Evolutionary conservation across 768 basidiomycete species (phyloP), one percentile per base, ranked within the genome.

Genomic region (Russula sp.): DNA sequence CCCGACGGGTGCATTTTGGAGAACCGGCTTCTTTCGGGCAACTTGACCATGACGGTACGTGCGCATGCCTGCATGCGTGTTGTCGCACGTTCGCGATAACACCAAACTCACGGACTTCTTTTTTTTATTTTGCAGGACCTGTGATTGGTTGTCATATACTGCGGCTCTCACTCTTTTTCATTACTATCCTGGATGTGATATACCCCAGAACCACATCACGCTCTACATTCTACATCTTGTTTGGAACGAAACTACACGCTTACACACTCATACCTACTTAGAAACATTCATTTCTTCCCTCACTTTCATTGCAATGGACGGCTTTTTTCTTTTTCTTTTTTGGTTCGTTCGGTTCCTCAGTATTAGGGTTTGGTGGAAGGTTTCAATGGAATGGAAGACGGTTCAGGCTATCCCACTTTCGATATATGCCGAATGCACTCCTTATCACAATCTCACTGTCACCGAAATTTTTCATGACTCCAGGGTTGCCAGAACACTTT

Each of bases 11-110:
- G 86, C 66, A 80, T 85, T 66, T 75, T 89, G 58, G 88, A 88
- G 75, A 87, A 88, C 77, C 81, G 84, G 70, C 75, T 94, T 67
- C 80, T 94, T 54, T 91, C 91, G 50, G 91, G 92, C 66, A 92
- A 90, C 77, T 76, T 94, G 74, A 88, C 84, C 72, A 89, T 92
- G 85, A 92, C 87, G 72, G 86, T 73, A 55, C 55, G 73, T 71
- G 46, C 38, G 38, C 38, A 40, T 16, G 13, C 14, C 16, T 7
- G 16, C 9, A 42, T 65, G 10, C 50, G 32, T 53, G 36, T 30
- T 58, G 11, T 5, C 11, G 13, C 14, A 24, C 26, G 14, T 36
- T 24, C 28, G 10, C 9, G 6, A 40, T n/a, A 4, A 26, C 30
- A 20, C 34, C 10, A 1, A 22, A 38, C 42, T 42, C 28, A 59